Base-by-base conservation (phyloP, 768 basidiomycete species). In the Psilocybe tampanensis region DNA sequence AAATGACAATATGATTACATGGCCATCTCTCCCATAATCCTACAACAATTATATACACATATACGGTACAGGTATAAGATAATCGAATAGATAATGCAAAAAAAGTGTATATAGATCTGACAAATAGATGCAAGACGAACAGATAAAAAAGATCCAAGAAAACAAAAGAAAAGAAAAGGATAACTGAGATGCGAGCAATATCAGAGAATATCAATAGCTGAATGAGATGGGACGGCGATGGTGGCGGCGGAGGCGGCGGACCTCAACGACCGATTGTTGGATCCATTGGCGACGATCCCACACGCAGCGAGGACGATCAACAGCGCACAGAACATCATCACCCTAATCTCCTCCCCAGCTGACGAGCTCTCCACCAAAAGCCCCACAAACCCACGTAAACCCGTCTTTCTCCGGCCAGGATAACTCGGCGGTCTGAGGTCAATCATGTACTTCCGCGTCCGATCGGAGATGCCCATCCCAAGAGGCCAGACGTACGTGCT, bases 281-380 rank as follows among this genome's bases (percentile, higher is more conserved):
- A 48, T 29, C 47, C 67, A 55, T 60, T 70, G 48, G 55, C 69
- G 64, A 52, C 56, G 58, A 82, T 76, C 23, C 80, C 84, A 78
- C 82, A 83, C 24, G 74, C 67, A 2, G 85, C 82, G 56, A 86
- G 70, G 47, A 73, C 66, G 17, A 83, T 72, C 55, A 86, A 62
- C 59, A 81, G 64, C 44, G 73, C 66, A 61, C 81, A 85, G 62
- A 85, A 83, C 45, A 81, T 21, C 34, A 86, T 76, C 78, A 86
- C 75, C 59, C 86, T 76, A 68, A 82, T 78, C 69, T 90, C 89
- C 65, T 90, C 86, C 6, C 89, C 89, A 21, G 89, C 88, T 1
- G 80, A 69, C 18, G 83, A 84, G 57, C 68, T 75, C 69, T 90
- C 89, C 26, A 82, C 62, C 26, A 88, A 53, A 56, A 89, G 66